Evolutionary conservation across 768 basidiomycete genomes (phyloP), one percentile per base, ranked within the genome.

Genomic region (Leccinum obscurum): DNA sequence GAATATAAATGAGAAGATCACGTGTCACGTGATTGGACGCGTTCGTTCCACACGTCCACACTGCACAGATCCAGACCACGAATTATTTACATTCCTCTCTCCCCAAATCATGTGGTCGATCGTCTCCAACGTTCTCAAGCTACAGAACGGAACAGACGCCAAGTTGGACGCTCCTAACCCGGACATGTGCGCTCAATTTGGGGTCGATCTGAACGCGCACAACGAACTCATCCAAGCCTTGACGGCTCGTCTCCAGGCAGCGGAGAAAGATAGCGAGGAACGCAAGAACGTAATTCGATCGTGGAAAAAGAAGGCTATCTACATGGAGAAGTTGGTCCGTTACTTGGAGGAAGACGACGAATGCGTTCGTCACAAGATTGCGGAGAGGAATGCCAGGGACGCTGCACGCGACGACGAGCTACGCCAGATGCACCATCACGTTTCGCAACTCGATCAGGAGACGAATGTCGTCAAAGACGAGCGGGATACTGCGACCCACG

Each of bases 281-380:
- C 83, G 87, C 55, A 82, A 80, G 68, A 75, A 61, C 15, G 76
- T 82, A 0, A 70, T 90, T 35, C 77, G 81, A 41, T 76, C 75
- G n/a, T 91, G 89, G 87, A 89, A 86, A 77, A 89, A 89, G 77
- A 90, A 89, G 64, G 87, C 92, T 3, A 78, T 79, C 56, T 89
- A 92, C 63, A 76, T 93, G 52, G 90, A 93, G 75, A 81, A 78
- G 62, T 77, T 83, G 61, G 86, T 87, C 55, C 80, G 85, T 15
- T 75, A 78, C 58, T 78, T 89, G 32, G 90, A 96, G 77, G 93
- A 95, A 69, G 90, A 95, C 69, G 90, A 95, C 30, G 95, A 98
- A 62, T 80, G 84, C 7, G 89, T 89, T 48, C 81, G 93, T 44
- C 86, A 90, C 65, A 91, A 92, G 68, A 91, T 88, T 66, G 77